phyloP scores from a whole-genome alignment of 2,329 filamentous ascomycete genomes.

The Arthrobotrys musiformis region DNA sequence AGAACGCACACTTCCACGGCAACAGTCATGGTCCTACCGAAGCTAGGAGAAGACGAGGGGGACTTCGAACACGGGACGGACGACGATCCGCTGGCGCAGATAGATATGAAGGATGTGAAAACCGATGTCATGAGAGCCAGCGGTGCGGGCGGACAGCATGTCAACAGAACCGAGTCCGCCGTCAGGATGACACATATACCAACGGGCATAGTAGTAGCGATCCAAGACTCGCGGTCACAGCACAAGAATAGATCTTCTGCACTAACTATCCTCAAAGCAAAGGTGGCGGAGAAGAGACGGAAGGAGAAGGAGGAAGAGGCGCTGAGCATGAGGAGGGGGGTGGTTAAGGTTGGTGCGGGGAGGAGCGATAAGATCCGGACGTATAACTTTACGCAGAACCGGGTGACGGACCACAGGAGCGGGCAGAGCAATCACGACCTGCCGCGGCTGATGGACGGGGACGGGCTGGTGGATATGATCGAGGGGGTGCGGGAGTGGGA shows the following conservation, averaged over 20 bases:
- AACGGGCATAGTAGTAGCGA: slow-evolving; percentile 84
- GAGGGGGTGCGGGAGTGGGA: slow-evolving; percentile 81
- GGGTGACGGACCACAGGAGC: slow-evolving; percentile 89
- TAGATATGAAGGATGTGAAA: slow-evolving; percentile 83
- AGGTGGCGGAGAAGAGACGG: slow-evolving; percentile 72
- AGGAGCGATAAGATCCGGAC: slow-evolving; percentile 93
- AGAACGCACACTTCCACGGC: slow-evolving; percentile 91
- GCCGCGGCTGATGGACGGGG: slow-evolving; percentile 80
- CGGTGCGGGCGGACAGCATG: slow-evolving; percentile 94
- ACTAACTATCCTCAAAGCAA: slow-evolving; percentile 83
- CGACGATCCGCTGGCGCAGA: slow-evolving; percentile 89
- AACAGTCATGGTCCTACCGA: slow-evolving; percentile 95
- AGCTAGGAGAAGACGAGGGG: slow-evolving; percentile 73
- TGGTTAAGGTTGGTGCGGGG: slow-evolving; percentile 83
- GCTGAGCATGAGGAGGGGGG: slow-evolving; percentile 77
- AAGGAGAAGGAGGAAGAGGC: slow-evolving; percentile 78
- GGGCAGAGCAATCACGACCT: slow-evolving; percentile 82
- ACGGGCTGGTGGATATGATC: slow-evolving; percentile 79
- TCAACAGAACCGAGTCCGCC: slow-evolving; percentile 97
- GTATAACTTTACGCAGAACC: slow-evolving; percentile 77
- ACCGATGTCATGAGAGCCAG: slow-evolving; percentile 90
- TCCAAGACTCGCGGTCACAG: slow-evolving; percentile 93
- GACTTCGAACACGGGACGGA: slow-evolving; percentile 64
- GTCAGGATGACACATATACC: slow-evolving; percentile 91
- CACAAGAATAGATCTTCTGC: slow-evolving; percentile 87